These are phyloP conservation scores for Ceratocystis eucalypticola DNA, from an alignment of 2,329 filamentous ascomycete species.

Conservation along the genomic window DNA sequence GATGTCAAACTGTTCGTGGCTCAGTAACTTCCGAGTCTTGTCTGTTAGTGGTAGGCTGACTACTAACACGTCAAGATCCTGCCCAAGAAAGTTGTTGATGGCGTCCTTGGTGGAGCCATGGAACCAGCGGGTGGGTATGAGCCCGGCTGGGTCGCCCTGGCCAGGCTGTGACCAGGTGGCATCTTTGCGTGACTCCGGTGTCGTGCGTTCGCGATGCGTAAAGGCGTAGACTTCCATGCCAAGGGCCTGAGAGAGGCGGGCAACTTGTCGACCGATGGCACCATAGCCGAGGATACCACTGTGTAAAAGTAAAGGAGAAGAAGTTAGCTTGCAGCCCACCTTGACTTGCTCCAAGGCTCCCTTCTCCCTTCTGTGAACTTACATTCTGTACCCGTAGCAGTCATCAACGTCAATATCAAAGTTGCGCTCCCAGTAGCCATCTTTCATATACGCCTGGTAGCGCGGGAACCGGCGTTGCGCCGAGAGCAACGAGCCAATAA, in stretches of 20 bases:
- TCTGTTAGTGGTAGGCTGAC: constrained; percentile 39
- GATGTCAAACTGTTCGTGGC: constrained; percentile 35
- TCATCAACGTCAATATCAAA: constrained; percentile 28
- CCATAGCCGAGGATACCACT: constrained; percentile 43
- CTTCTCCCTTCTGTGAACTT: constrained; percentile 22
- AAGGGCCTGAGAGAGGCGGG: constrained; percentile 46
- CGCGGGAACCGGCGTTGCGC: constrained; percentile 36
- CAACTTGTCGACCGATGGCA: constrained; percentile 40
- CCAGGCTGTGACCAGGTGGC: constrained; percentile 53
- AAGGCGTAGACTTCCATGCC: constrained; percentile 64
- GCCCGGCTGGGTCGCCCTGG: constrained; percentile 42
- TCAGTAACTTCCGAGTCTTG: constrained; percentile 38
- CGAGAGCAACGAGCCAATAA: constrained; percentile 38
- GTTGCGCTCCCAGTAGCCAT: constrained; percentile 32
- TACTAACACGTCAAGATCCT: constrained; percentile 40
- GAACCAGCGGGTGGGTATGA: constrained; percentile 39
- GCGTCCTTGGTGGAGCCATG: constrained; percentile 32
- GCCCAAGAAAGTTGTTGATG: constrained; percentile 37
- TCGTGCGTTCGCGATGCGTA: constrained; percentile 55
- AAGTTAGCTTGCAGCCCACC: background rate
- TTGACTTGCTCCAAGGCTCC: background rate
- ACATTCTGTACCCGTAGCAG: constrained; percentile 37
- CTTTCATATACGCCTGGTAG: constrained; percentile 33
- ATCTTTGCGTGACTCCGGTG: constrained; percentile 51
- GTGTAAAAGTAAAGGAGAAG: background rate